phyloP scores from a whole-genome alignment of 371 early-diverging fungal genomes.

The Saksenaea oblongispora region DNA sequence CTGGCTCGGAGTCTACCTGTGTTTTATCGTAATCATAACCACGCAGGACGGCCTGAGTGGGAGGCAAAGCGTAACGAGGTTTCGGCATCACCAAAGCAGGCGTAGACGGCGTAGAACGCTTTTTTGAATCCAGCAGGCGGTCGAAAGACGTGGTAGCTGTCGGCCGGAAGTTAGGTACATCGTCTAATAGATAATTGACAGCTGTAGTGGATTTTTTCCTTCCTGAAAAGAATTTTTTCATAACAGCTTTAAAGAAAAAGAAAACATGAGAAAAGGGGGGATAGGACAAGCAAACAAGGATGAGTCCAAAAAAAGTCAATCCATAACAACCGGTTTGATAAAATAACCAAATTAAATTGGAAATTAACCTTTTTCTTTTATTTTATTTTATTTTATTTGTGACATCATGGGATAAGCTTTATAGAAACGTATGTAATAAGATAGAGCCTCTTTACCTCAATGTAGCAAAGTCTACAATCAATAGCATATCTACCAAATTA shows the following conservation, averaged over 20 bases:
- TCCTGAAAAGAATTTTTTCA: not conserved
- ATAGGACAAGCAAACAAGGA: not conserved
- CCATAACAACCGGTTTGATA: not conserved
- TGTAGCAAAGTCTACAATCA: too few relatives aligned
- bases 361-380: too few relatives aligned
- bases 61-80: constrained; percentile 13
- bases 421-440: too few relatives aligned
- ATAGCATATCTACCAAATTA: too few relatives aligned
- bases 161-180: not conserved
- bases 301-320: not conserved
- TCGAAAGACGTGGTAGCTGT: not conserved
- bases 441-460: too few relatives aligned
- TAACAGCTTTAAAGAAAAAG: not conserved
- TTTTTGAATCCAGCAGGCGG: not conserved
- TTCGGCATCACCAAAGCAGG: constrained; percentile 18
- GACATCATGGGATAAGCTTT: too few relatives aligned
- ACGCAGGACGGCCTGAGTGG: constrained; percentile 6
- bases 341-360: not conserved
- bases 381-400: too few relatives aligned
- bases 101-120: not conserved
- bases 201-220: not conserved
- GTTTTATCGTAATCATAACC: constrained; percentile 22
- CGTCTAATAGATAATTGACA: not conserved
- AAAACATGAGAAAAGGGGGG: not conserved
- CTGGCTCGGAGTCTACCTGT: constrained; percentile 3